A percentile compares a stretch with the other conserved stretches of the same genome.
These are phyloP conservation scores for Stramenopiles sp. DNA, from an alignment of 352 stramenopile genomes.

Conservation along the genomic window DNA sequence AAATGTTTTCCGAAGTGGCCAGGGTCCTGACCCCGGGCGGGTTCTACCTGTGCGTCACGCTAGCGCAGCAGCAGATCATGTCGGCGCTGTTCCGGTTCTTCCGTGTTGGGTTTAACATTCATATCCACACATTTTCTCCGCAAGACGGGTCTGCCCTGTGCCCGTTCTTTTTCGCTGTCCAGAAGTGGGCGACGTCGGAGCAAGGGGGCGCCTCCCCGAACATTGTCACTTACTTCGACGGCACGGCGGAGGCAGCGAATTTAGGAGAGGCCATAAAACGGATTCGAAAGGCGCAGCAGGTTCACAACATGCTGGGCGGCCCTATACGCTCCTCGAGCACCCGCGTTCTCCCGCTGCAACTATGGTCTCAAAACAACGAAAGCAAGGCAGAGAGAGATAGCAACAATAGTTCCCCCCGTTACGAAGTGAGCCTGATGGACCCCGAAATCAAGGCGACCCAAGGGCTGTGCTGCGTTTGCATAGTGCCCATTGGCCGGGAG, in stretches of 20 bases:
- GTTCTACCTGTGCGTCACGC: constrained; percentile 46
- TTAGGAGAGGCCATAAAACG: background rate
- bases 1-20: constrained; percentile 42
- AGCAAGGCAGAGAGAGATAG: background rate
- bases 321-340: background rate
- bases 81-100: constrained; percentile 27
- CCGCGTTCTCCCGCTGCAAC: background rate
- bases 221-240: background rate
- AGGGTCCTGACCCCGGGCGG: constrained; percentile 36
- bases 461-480: constrained; percentile 31
- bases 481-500: constrained; percentile 51
- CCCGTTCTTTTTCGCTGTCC: constrained; percentile 20
- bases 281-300: background rate
- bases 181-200: constrained; percentile 7
- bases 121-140: constrained; percentile 19
- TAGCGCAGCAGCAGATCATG: constrained; percentile 43
- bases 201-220: background rate
- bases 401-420: constrained; percentile 31
- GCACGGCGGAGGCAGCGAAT: background rate
- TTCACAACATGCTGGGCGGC: background rate
- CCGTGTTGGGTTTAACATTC: constrained; percentile 18
- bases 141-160: constrained; percentile 15
- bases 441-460: constrained; percentile 28
- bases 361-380: background rate
- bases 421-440: constrained; percentile 39